Evolutionary conservation across 192 early-diverging fungal species (phyloP).

Genomic region (Kickxella alabastrina): DNA sequence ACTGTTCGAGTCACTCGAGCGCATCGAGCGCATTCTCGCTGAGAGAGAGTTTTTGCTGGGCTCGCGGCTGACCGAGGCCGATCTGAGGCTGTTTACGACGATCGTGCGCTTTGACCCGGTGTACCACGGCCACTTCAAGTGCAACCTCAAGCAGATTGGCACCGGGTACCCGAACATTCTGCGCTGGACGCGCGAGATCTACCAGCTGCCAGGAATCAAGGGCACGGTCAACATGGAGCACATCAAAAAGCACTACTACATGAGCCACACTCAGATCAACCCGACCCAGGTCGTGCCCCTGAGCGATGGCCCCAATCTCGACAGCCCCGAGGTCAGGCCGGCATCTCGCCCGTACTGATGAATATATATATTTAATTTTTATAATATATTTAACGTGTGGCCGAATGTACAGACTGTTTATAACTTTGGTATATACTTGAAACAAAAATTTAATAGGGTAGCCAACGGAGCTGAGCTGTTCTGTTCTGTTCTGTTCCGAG

Average conservation of each 20-base stretch:
- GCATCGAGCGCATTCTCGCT: constrained; percentile 75
- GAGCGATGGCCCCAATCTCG: constrained; percentile 62
- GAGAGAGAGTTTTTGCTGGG: constrained; percentile 75
- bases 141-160: constrained; percentile 80
- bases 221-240: constrained; percentile 93
- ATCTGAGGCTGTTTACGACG: constrained; percentile 92
- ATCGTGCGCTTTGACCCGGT: constrained; percentile 94
- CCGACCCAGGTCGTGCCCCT: constrained; percentile 78
- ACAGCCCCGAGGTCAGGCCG: constrained; percentile 23
- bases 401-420: background rate
- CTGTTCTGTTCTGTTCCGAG: too few species aligned
- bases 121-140: constrained; percentile 94
- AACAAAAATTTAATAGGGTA: background rate
- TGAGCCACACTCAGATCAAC: constrained; percentile 89
- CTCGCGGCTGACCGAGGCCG: constrained; percentile 84
- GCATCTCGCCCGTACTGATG: constrained; percentile 27
- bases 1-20: constrained; percentile 76
- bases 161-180: constrained; percentile 85
- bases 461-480: background rate
- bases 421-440: background rate
- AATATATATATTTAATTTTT: background rate
- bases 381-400: background rate
- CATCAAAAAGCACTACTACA: constrained; percentile 94
- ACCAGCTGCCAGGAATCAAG: constrained; percentile 72
- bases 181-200: constrained; percentile 76